phyloP scores from a whole-genome alignment of 1,139 yeast genomes.

The Debaryomycetaceae sp. region DNA sequence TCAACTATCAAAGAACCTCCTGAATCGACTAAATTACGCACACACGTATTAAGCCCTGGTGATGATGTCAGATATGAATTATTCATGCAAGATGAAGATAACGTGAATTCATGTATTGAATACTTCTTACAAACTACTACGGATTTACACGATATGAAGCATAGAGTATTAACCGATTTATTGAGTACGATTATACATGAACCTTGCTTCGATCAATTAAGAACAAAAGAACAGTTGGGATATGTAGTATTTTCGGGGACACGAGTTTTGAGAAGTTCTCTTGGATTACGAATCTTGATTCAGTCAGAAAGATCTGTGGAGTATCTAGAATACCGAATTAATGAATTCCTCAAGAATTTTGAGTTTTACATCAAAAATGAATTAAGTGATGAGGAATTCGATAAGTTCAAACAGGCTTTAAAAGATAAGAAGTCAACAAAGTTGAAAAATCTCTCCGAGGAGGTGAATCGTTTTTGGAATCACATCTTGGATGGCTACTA shows the following conservation, averaged over 20 bases:
- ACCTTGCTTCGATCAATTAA: constrained; percentile 82
- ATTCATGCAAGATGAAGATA: constrained; percentile 58
- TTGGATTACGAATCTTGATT: constrained; percentile 74
- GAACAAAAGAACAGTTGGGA: constrained; percentile 88
- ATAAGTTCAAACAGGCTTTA: constrained; percentile 66
- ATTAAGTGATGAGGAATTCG: constrained; percentile 61
- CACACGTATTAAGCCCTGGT: constrained; percentile 42
- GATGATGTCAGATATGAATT: constrained; percentile 49
- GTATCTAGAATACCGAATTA: constrained; percentile 76
- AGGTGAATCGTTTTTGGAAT: constrained; percentile 62
- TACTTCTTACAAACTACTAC: constrained; percentile 69
- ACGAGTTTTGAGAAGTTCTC: constrained; percentile 65
- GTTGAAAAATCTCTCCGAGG: constrained; percentile 75
- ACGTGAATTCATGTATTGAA: constrained; percentile 83
- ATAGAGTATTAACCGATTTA: constrained; percentile 55
- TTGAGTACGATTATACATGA: constrained; percentile 72
- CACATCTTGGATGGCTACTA: constrained; percentile 73
- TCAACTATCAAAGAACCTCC: constrained; percentile 38
- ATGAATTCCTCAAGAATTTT: constrained; percentile 51
- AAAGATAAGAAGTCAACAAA: constrained; percentile 65
- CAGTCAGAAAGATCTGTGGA: constrained; percentile 81
- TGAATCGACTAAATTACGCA: constrained; percentile 21
- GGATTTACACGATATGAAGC: constrained; percentile 25
- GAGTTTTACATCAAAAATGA: constrained; percentile 30
- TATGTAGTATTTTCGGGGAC: constrained; percentile 82